These are phyloP conservation scores for Chalara sp. DNA, from an alignment of 2,329 filamentous ascomycete genomes.

Conservation along the genomic window DNA sequence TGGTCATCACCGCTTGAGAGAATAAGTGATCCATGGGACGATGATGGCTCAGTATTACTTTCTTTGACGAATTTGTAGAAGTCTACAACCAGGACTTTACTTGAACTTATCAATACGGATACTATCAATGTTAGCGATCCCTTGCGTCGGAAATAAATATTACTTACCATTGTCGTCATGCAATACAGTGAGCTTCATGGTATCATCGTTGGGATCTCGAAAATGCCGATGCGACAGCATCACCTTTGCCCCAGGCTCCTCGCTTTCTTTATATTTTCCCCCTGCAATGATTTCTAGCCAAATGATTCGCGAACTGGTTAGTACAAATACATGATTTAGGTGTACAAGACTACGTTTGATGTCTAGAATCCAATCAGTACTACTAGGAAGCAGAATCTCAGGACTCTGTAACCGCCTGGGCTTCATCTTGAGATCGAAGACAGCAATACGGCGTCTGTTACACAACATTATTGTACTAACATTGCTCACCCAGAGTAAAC, in stretches of 20 bases:
- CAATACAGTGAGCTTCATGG: conserved; percentile 33
- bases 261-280: conserved; percentile 9
- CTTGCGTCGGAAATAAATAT: background rate
- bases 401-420: conserved; percentile 14
- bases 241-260: conserved; percentile 6
- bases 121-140: conserved; percentile 14
- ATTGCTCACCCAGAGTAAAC: conserved; percentile 40
- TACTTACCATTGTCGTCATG: conserved; percentile 16
- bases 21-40: conserved; percentile 16
- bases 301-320: conserved; percentile 36
- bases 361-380: conserved; percentile 49
- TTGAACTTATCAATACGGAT: conserved; percentile 20
- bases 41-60: conserved; percentile 1
- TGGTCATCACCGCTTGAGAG: conserved; percentile 3
- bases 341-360: conserved; percentile 40
- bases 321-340: conserved; percentile 45
- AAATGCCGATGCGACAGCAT: conserved; percentile 40
- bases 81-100: conserved; percentile 16
- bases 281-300: conserved; percentile 22
- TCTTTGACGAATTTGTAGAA: conserved; percentile 19
- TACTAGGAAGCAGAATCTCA: conserved; percentile 11
- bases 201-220: conserved; percentile 30
- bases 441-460: conserved; percentile 29
- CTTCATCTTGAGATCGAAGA: conserved; percentile 22
- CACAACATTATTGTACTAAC: conserved; percentile 39